Evolutionary conservation across 2,329 filamentous ascomycete species (phyloP).

Genomic region (Colletotrichum phormii): DNA sequence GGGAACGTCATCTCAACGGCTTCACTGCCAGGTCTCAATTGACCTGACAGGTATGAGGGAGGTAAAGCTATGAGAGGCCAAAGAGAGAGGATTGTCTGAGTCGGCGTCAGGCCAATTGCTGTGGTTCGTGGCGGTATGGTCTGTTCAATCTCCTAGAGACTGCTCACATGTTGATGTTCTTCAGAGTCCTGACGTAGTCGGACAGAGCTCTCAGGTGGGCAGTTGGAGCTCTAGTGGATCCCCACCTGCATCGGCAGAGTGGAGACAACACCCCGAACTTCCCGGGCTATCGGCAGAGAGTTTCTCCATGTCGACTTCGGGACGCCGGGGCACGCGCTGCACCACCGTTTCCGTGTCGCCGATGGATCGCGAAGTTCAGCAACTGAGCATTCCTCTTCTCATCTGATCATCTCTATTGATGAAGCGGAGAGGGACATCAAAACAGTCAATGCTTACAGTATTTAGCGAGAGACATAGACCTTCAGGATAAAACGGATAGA

Average conservation of each 20-base stretch:
- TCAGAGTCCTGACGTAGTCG: constrained; percentile 26
- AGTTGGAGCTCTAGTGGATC: constrained; percentile 29
- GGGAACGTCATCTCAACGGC: constrained; percentile 7
- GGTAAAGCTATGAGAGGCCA: background rate
- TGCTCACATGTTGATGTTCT: background rate
- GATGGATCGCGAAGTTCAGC: background rate
- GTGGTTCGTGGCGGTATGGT: background rate
- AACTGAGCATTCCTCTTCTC: too few species aligned
- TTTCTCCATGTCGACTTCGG: constrained; percentile 19
- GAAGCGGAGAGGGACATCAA: too few species aligned
- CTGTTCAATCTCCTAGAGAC: background rate
- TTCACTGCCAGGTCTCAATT: constrained; percentile 5
- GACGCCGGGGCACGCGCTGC: background rate
- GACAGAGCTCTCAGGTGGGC: constrained; percentile 4
- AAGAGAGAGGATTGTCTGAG: background rate
- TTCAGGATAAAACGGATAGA: too few species aligned
- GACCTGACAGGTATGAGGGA: background rate
- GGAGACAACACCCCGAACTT: background rate
- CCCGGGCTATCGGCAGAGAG: constrained; percentile 24
- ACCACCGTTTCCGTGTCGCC: background rate
- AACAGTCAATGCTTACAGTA: too few species aligned
- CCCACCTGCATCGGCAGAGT: constrained; percentile 1
- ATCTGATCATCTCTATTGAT: too few species aligned
- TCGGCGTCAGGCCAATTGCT: background rate
- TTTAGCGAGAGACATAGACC: too few species aligned